Base-by-base conservation (phyloP, 176 grass and related monocot genomes). In the Phoenix dactylifera region DNA sequence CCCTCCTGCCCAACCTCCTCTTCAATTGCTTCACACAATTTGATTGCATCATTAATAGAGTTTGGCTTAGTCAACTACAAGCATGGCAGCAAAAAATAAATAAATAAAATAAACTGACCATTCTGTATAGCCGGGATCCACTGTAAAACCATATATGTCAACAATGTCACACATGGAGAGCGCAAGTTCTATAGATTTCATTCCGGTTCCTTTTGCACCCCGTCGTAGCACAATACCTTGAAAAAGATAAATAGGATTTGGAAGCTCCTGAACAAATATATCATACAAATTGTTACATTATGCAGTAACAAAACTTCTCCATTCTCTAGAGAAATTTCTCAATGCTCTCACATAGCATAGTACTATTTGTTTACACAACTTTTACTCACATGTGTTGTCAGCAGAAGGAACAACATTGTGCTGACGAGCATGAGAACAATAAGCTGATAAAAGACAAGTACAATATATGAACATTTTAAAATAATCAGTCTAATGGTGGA, bases 171-270 rank as follows among this genome's bases (percentile, higher is more conserved):
- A 91, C 92, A 96, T 90, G 72, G 92, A 96, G 62, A 90, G 92
- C 54, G 92, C 92, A 32, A 96, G 44, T 65, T 96, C 92, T 74
- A 96, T 75, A 26, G 92, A 96, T 74, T 96, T 96, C 92, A 96
- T 90, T 51, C 92, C 87, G 19, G 92, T 96, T 81, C 92, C 92
- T 82, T 96, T 96, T 60, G 92, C 92, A 72, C 92, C 92, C 70
- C 80, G 82, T 83, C 92, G 82, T 48, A 96, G 69, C 25, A 96
- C 92, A 74, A 96, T 85, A 51, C 92, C 92, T 96, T 90, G 92
- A 74, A 96, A 96, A 66, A 90, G 79, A 74, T 96, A 96, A 52
- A 88, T 84, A 53, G 92, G 87, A 85, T 96, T 96, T 48, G 92
- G 80, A 77, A 96, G 87, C 60, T 96, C 92, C 92, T 96, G 80